Evolutionary conservation across 805 yeast genomes (phyloP), one percentile per base, ranked within the genome.

Genomic region (Teunomyces lycoperdinae): DNA sequence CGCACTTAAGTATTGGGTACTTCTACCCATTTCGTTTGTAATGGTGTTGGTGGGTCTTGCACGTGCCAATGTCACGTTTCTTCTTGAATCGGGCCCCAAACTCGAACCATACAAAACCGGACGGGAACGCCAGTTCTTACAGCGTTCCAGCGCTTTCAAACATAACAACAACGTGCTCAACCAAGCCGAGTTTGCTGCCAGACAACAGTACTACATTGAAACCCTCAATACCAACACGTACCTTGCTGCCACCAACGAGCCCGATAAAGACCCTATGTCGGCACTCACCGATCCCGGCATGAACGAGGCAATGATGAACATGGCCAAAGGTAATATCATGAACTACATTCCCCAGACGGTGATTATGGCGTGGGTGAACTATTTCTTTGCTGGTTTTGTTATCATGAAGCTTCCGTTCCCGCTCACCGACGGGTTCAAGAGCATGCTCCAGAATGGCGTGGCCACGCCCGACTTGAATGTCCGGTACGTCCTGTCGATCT

Each of bases 351-450:
- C 98, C 1, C 98, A 94, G 69, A 89, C 97, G 0, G 65, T 91
- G 34, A 86, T 91, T 54, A 91, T 94, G 97, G 89, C 90, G 60
- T 94, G 97, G 96, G 92, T 92, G 51, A 89, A 88, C 60, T 87
- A 83, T 59, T 91, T 92, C 70, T 94, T 89, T 66, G 89, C 92
- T 10, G 97, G 97, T 0, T 89, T 90, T 53, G 84, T 91, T 11
- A 80, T 89, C 43, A 87, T 73, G 77, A 71, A 68, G 54, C 73
- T 94, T 46, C 99, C 99, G 13, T 94, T 94, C 70, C 96, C 96
- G 2, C 71, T 94, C 48, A 94, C 98, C 0, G 76, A 83, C 29
- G 83, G 91, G 50, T 94, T 94, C 74, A 94, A 94, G 66, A 80
- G 87, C 50, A 91, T 94, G 96, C 69, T 94, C 38, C 99, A 94